Conservation (phyloP, 1,139 yeast species). For the Geotrichum fermentans region DNA sequence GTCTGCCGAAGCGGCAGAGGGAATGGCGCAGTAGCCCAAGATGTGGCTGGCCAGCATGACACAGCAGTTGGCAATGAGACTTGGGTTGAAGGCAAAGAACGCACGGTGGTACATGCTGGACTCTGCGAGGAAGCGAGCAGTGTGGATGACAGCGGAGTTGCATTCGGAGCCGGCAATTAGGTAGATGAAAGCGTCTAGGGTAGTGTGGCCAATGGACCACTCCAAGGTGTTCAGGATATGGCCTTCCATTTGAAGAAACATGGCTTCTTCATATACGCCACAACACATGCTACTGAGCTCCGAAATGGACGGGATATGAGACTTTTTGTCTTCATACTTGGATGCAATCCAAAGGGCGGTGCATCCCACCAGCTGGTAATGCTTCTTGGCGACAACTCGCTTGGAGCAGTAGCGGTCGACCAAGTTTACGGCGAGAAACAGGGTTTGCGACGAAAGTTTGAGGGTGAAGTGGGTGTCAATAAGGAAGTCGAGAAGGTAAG, state of each 20-base stretch:
- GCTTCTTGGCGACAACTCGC: slow-evolving; percentile 85
- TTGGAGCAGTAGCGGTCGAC: slow-evolving; percentile 91
- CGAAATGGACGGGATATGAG: slow-evolving; percentile 73
- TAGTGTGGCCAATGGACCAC: slow-evolving; percentile 72
- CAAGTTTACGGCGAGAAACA: slow-evolving; percentile 73
- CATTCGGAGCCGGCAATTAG: slow-evolving; percentile 28
- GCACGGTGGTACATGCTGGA: slow-evolving; percentile 66
- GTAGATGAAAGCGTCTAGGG: slow-evolving; percentile 39
- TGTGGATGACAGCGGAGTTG: slow-evolving; percentile 30
- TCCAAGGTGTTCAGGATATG: slow-evolving; percentile 81
- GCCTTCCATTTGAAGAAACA: slow-evolving; percentile 95
- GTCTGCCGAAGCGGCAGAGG: slow-evolving; percentile 7
- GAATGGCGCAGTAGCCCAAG: slow-evolving; percentile 32
- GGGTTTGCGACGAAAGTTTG: slow-evolving; percentile 73
- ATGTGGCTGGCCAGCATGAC: slow-evolving; percentile 69
- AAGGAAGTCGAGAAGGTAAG: no score
- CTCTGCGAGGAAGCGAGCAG: slow-evolving; percentile 69
- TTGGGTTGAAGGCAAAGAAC: slow-evolving; percentile 58
- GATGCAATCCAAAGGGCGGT: slow-evolving; percentile 95
- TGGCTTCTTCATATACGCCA: slow-evolving; percentile 77
- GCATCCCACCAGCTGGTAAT: slow-evolving; percentile 88
- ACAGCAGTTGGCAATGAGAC: slow-evolving; percentile 63
- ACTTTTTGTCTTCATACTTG: slow-evolving; percentile 88
- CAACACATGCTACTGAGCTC: slow-evolving; percentile 78
- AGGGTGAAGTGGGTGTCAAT: slow-evolving; percentile 74